Percentiles rank a stretch among this genome's conserved stretches.
Conservation (phyloP, 2,329 filamentous ascomycete genomes). For the Mollisia scopiformis region DNA sequence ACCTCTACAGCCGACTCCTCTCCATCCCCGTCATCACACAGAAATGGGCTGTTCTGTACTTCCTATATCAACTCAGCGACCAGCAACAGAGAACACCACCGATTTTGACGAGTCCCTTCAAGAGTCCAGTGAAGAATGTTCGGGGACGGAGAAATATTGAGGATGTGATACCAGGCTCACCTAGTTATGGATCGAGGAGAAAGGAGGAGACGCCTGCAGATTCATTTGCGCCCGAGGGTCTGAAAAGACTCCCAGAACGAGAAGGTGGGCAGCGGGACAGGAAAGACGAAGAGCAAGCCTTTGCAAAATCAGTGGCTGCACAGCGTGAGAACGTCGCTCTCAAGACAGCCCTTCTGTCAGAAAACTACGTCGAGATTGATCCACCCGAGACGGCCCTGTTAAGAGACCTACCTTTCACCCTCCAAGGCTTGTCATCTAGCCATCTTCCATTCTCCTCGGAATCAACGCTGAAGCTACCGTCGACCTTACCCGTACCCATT, state of each 20-base stretch:
- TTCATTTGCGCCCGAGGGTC: slow-evolving; percentile 56
- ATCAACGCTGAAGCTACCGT: slow-evolving; percentile 73
- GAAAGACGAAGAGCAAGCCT: slow-evolving; percentile 34
- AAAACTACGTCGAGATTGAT: slow-evolving; percentile 58
- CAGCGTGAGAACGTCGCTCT: slow-evolving; percentile 33
- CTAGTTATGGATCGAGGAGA: slow-evolving; percentile 40
- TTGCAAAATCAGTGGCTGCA: slow-evolving; percentile 28
- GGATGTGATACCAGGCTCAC: slow-evolving; percentile 27
- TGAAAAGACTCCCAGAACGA: slow-evolving; percentile 38
- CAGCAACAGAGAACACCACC: slow-evolving; percentile 39
- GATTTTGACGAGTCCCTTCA: slow-evolving; percentile 36
- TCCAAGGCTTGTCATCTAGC: slow-evolving; percentile 89
- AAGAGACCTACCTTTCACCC: slow-evolving; percentile 85
- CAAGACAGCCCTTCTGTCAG: slow-evolving; percentile 60
- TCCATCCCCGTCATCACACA: slow-evolving; percentile 91
- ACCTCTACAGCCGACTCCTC: slow-evolving; percentile 85
- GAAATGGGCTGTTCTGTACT: slow-evolving; percentile 96
- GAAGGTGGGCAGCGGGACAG: slow-evolving; percentile 37
- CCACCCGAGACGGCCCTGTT: slow-evolving; percentile 69
- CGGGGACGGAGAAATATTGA: slow-evolving; percentile 23
- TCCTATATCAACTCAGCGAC: slow-evolving; percentile 83
- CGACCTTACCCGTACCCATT: slow-evolving; percentile 79
- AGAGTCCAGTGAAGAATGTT: slow-evolving; percentile 32
- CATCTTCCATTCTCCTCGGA: slow-evolving; percentile 76
- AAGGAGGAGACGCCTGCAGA: slow-evolving; percentile 44